These are phyloP conservation scores for Cryptococcus sp. DNA, from an alignment of 1,284 basidiomycete species.

Conservation along the genomic window DNA sequence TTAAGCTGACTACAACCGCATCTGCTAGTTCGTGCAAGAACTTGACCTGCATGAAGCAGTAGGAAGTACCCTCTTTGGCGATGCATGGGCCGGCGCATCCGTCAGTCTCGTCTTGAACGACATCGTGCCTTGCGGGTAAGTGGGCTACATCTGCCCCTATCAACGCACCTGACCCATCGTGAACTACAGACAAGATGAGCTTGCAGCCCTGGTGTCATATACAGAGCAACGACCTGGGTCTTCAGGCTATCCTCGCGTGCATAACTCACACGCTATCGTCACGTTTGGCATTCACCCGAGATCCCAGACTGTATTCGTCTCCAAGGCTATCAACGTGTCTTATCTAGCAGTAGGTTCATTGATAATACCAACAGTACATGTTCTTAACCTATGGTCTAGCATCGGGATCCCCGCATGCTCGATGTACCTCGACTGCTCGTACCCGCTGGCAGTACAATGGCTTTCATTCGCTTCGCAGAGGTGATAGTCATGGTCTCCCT, in stretches of 20 bases:
- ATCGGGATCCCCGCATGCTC: conserved; percentile 50
- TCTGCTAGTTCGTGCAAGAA: conserved; percentile 39
- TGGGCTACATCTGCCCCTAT: background rate
- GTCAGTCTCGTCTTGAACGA: conserved; percentile 43
- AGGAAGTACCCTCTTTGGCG: conserved; percentile 32
- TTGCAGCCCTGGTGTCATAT: conserved; percentile 46
- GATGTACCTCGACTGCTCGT: conserved; percentile 49
- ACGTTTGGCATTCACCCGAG: conserved; percentile 29
- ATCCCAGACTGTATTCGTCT: conserved; percentile 28
- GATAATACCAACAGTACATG: background rate
- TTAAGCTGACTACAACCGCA: background rate
- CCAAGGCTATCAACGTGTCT: conserved; percentile 34
- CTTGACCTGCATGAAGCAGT: conserved; percentile 40
- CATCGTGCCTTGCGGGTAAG: conserved; percentile 34
- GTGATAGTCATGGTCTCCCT: conserved; percentile 50
- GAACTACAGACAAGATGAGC: conserved; percentile 21
- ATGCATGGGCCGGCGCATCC: conserved; percentile 29
- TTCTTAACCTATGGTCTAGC: conserved; percentile 22
- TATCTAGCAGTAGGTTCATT: conserved; percentile 38
- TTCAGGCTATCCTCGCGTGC: conserved; percentile 14
- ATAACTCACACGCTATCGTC: conserved; percentile 39
- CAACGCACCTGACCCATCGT: background rate
- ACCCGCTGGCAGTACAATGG: conserved; percentile 36
- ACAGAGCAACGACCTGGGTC: conserved; percentile 28
- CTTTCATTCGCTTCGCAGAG: conserved; percentile 52